Percentiles rank a stretch among this genome's conserved stretches.
phyloP scores from a whole-genome alignment of 163 green algal species.

The Volvox carteri region DNA sequence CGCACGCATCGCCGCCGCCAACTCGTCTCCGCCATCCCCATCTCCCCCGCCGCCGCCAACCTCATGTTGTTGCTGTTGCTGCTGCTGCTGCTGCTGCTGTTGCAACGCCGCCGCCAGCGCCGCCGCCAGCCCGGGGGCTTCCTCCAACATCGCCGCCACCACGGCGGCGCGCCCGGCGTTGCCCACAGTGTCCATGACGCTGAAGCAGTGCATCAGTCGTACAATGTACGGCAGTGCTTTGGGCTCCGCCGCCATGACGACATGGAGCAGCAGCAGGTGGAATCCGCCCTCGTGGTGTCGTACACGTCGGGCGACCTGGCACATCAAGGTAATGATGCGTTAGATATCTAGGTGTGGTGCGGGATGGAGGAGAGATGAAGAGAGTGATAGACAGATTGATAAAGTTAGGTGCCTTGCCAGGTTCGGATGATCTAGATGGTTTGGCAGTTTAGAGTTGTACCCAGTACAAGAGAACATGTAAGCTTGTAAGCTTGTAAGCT shows the following conservation, averaged over 20 bases:
- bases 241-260: conserved; percentile 10
- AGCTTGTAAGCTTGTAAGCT: too few relatives aligned
- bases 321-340: too few relatives aligned
- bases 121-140: conserved; percentile 13
- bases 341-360: too few relatives aligned
- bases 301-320: conserved; percentile 4
- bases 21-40: not conserved
- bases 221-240: not conserved
- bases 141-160: not conserved
- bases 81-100: conserved; percentile 4
- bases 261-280: conserved; percentile 27
- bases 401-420: too few relatives aligned
- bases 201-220: not conserved
- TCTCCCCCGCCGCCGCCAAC: not conserved
- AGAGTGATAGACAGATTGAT: too few relatives aligned
- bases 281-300: conserved; percentile 24
- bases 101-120: not conserved
- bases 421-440: too few relatives aligned
- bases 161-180: conserved; percentile 4
- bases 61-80: too few relatives aligned
- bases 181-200: not conserved
- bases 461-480: too few relatives aligned
- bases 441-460: too few relatives aligned
- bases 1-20: conserved; percentile 36
- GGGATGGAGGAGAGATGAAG: too few relatives aligned